Base-by-base conservation (phyloP, 257 asterid species). In the Capsicum chinense region DNA sequence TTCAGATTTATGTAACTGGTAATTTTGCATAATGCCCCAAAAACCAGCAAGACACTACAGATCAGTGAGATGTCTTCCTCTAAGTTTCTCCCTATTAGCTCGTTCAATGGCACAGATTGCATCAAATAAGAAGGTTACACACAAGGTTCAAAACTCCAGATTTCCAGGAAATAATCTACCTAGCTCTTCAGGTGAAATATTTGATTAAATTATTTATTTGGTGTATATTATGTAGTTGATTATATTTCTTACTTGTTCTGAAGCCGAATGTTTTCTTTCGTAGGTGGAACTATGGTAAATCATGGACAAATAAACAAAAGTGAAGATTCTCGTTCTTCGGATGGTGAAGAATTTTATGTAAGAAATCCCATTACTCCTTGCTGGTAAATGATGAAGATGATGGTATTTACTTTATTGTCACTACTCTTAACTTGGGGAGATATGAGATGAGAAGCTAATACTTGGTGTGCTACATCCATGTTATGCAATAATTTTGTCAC, bases 361-460 rank as follows among this genome's bases (percentile, higher is more conserved):
- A 64, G 69, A 82, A 37, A 42, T 81, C 47, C 67, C 85, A 47
- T 47, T 54, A 13, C 4, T 48, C 10, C 17, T 10, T 50, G 50
- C 57, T 60, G 8, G 81, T 57, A 64, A n/a, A 0, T 79, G 97
- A 94, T 82, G 98, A 93, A 76, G 99, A 97, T 73, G 97, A 97
- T 68, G 94, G 89, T 59, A 93, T 94, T 58, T 95, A 97, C 90
- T 90, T 92, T 68, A 86, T 97, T 80, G 85, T 89, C 85, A 83
- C 92, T 12, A 92, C 95, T 85, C 98, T 95, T 58, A 97, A 89
- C 90, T 69, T 97, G 84, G 97, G 89, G 84, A 93, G 97, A 89
- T 93, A 93, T 63, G 90, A 91, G 95, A 97, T 91, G 92, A 89
- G 95, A 73, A 74, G 79, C 80, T 56, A 26, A 26, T 14, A 79